Base-by-base conservation (phyloP, 768 basidiomycete genomes). In the Lentinula aciculospora region DNA sequence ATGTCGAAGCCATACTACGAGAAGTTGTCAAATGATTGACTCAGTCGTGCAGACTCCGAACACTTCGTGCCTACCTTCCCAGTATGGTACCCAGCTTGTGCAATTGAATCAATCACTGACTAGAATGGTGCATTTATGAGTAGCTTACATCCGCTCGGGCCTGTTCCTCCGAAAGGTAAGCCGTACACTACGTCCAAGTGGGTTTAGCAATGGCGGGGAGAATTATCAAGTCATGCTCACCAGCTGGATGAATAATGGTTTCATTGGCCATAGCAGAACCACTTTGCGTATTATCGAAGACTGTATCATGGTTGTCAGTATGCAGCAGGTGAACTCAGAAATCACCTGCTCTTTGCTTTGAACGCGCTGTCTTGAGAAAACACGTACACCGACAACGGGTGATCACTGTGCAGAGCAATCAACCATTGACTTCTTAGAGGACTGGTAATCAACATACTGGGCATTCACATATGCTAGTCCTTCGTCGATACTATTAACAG, bases 41-140 rank as follows among this genome's bases (percentile, higher is more conserved):
- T 91, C 89, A 31, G 91, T 86, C 3, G 85, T 83, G 64, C 88
- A 82, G 56, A 77, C 74, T 10, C 91, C 85, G 58, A 6, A n/a
- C 7, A 12, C 13, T 8, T 21, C 8, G 37, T 17, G 23, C 61
- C 32, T 53, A 58, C 66, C 65, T 91, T 91, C 34, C 91, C 87
- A 3, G 85, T 83, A 65, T 88, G 83, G 56, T 78, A 74, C 12
- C 92, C 85, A 58, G 76, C 89, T 87, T 36, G 5, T 3, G 9
- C 10, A 19, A 13, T 5, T 19, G n/a, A 15, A 17, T n/a, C 36
- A 56, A 62, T 21, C 25, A 31, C 31, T 51, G 12, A 5, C 10
- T 10, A 58, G 29, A 23, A 12, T n/a, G 29, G 29, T 12, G 19
- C 15, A 40, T 23, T 4, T 4, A 15, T 53, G 47, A 42, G 37